Evolutionary conservation across 225 moss, liverwort and hornwort species (phyloP), one percentile per base, ranked within the genome.

Genomic region (Polytrichum commune): DNA sequence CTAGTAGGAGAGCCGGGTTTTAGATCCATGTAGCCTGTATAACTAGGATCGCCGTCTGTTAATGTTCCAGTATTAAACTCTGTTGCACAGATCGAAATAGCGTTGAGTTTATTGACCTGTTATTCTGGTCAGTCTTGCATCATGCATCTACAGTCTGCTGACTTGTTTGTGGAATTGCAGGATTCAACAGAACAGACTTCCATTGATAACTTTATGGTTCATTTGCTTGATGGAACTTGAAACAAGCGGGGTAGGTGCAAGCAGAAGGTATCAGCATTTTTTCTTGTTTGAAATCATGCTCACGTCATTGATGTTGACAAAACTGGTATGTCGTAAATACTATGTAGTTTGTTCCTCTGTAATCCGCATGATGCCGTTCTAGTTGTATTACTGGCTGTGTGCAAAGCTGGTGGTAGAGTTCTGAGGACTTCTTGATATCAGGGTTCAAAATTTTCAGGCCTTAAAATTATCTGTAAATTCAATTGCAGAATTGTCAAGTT

Each of bases 231-330:
- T 23, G 91, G 91, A 25, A 93, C 95, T 7, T 86, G 91, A 72
- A 93, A 93, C 72, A 86, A 95, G 75, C 91, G 93, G 95, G 95
- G 93, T 20, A 91, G 93, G 86, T 93, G 91, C 84, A 93, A 95
- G 77, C 91, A 91, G 77, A 84, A 88, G 84, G 87, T 88, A 75
- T 46, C 46, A 46, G 46, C 46, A 46, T 46, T 46, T 35, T 3
- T 46, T 13, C 46, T 46, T 46, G 16, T 46, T 46, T 46, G 46
- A 46, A 46, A 46, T 13, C 13, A 46, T 46, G 46, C 46, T 16
- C 16, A 13, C 4, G 13, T 13, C 46, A 46, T 46, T 46, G 46
- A 0, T 46, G 16, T 46, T 46, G 13, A 16, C 46, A 16, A 13
- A n/a, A n/a, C n/a, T n/a, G n/a, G n/a, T n/a, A n/a, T n/a, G n/a